Base-by-base conservation (phyloP, 1,139 yeast genomes). In the Williopsis jadinii region DNA sequence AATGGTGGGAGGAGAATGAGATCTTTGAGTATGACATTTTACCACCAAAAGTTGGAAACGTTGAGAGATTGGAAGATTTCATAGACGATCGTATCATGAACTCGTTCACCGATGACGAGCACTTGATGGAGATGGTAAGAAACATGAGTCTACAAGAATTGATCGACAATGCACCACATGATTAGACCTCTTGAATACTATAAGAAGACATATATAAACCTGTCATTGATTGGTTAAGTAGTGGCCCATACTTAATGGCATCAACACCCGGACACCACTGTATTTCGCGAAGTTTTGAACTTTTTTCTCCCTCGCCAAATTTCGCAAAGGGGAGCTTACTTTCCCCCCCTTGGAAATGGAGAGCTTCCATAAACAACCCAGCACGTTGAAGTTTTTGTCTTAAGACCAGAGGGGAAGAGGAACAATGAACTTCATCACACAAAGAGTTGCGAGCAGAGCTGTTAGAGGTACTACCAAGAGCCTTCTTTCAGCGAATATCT, bases 1-100 rank as follows among this genome's bases (percentile, higher is more conserved):
- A 62, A 2, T 67, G 82, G n/a, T 84, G 87, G 84, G 68, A 71
- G 2, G 58, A 74, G 35, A 69, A 78, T 45, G 84, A 80, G 43
- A 68, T 78, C 12, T 76, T 68, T 52, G 94, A 84, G 51, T 84
- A 74, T 56, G 94, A 84, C 59, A 73, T 80, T 2, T 59, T 83
- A 15, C 90, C 92, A 2, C 88, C 90, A 11, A 58, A 54, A 26
- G 53, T 59, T 14, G 67, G 62, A 0, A 53, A 58, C 24, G 50
- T 63, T 8, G 75, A 73, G 37, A 52, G 59, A 0, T 58, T 72
- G 11, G 60, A 60, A 34, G 61, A 64, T 38, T 65, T 64, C 43
- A 60, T 71, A 11, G 68, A 69, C 47, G 65, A 62, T 26, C 59
- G 58, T 28, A 43, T 33, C 28, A 32, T 49, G 27, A 33, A 36